Percentiles rank a stretch among this genome's conserved stretches.
These are phyloP conservation scores for Cytospora piceae DNA, from an alignment of 2,329 filamentous ascomycete species.

Conservation along the genomic window DNA sequence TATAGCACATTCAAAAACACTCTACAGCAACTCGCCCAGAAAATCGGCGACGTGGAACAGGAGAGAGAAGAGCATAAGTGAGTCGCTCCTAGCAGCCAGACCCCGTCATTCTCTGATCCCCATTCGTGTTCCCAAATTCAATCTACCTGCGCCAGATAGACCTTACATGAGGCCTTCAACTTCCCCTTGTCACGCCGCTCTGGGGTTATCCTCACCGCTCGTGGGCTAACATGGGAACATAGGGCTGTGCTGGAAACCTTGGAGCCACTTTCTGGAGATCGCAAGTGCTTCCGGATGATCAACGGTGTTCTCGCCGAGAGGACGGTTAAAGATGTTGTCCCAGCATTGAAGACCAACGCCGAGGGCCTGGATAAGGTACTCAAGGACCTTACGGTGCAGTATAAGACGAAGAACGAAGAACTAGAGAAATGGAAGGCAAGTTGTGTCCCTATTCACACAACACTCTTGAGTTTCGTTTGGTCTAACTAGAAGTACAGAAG, in stretches of 20 bases:
- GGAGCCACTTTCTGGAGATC: constrained; percentile 76
- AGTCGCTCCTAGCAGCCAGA: constrained; percentile 42
- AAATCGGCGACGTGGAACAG: constrained; percentile 97
- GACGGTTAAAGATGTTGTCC: constrained; percentile 90
- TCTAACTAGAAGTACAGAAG: constrained; percentile 58
- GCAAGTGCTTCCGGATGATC: constrained; percentile 98
- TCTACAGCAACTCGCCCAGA: constrained; percentile 90
- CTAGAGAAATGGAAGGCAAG: constrained; percentile 98
- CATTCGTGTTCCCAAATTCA: neutral
- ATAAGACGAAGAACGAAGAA: constrained; percentile 91
- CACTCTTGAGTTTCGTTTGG: neutral
- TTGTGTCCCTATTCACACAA: neutral
- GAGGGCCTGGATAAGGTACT: constrained; percentile 93
- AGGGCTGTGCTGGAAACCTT: constrained; percentile 95
- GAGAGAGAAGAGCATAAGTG: constrained; percentile 98
- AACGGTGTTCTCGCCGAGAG: constrained; percentile 95
- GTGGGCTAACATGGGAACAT: constrained; percentile 28
- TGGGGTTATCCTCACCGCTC: constrained; percentile 29
- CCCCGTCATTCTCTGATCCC: constrained; percentile 17
- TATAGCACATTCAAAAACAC: constrained; percentile 78
- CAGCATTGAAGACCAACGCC: constrained; percentile 88
- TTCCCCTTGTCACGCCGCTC: constrained; percentile 26
- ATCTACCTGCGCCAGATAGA: neutral
- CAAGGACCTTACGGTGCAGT: constrained; percentile 94
- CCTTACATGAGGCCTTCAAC: neutral